These are phyloP conservation scores for Musa acuminata DNA, from an alignment of 176 grass and related monocot species.

Conservation along the genomic window DNA sequence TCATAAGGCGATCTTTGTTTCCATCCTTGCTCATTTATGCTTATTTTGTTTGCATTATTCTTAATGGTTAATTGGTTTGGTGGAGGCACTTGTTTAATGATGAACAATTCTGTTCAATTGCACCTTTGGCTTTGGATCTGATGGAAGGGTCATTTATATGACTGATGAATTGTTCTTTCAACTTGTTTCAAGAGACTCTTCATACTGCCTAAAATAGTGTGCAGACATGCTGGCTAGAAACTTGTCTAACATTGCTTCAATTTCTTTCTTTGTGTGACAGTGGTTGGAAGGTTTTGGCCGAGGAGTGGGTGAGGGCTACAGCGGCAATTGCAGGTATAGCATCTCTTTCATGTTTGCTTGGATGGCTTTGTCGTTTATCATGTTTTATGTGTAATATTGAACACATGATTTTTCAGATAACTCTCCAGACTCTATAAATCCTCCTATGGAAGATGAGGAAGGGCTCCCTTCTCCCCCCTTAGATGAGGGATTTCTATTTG, in stretches of 20 bases:
- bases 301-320: slow-evolving; percentile 45
- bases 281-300: slow-evolving; percentile 57
- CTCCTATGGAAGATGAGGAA: slow-evolving; percentile 48
- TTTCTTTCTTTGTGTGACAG: slow-evolving; percentile 12
- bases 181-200: neutral
- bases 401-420: slow-evolving; percentile 30
- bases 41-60: too few relatives aligned
- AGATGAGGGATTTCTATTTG: slow-evolving; percentile 34
- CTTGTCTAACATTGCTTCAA: neutral
- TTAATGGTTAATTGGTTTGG: too few relatives aligned
- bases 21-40: too few relatives aligned
- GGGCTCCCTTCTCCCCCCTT: slow-evolving; percentile 30
- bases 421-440: slow-evolving; percentile 50
- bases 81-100: too few relatives aligned
- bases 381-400: slow-evolving; percentile 6
- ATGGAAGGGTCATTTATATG: too few relatives aligned
- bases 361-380: neutral
- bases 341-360: slow-evolving; percentile 9
- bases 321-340: slow-evolving; percentile 46
- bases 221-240: slow-evolving; percentile 4
- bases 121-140: too few relatives aligned
- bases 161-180: neutral
- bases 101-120: too few relatives aligned
- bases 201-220: too few relatives aligned
- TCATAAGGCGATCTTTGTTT: too few relatives aligned